Base-by-base conservation (phyloP, 495 filamentous ascomycete species). In the Podospora conica region DNA sequence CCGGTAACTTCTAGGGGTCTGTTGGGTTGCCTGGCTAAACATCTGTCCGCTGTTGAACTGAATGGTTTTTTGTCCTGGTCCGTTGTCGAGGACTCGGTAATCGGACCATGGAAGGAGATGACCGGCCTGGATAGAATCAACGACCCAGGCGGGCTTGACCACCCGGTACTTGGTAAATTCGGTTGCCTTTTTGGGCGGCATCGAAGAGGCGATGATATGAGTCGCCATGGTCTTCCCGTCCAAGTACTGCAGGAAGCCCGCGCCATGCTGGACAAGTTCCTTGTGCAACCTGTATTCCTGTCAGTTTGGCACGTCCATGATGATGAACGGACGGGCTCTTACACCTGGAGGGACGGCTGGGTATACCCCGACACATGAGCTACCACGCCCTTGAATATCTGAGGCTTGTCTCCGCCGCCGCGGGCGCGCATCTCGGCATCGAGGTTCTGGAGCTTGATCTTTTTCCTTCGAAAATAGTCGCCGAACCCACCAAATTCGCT, bases 81-180 rank as follows among this genome's bases (percentile, higher is more conserved):
- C 84, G 72, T 96, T 91, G 68, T 96, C 91, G 18, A 96, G 78
- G 20, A 96, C 86, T 33, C 90, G 84, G 71, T 90, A 98, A 6
- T 84, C 80, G 63, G 89, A 83, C 95, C 95, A 98, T 2, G 93
- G 89, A 58, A 97, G 80, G 55, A 97, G 71, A 61, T 84, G 88
- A 1, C 92, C 92, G 6, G 88, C 90, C 58, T 86, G 81, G 63
- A 98, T 84, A 72, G 92, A 96, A 66, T 98, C 95, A 10, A 91
- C 88, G 2, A 98, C 84, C 95, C 95, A 98, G 60, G 93, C 89
- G n/a, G 95, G 95, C 76, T 93, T 96, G 68, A 97, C 95, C 24
- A 98, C 91, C 28, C 92, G 87, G 71, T 97, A 98, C 64, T 85
- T 86, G 22, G 78, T 81, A 68, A 96, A 96, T 66, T 97, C 95